A percentile compares a stretch with the other conserved stretches of the same genome.
Evolutionary conservation across 2,329 filamentous ascomycete genomes (phyloP).

Genomic region (Hypomyces perniciosus): DNA sequence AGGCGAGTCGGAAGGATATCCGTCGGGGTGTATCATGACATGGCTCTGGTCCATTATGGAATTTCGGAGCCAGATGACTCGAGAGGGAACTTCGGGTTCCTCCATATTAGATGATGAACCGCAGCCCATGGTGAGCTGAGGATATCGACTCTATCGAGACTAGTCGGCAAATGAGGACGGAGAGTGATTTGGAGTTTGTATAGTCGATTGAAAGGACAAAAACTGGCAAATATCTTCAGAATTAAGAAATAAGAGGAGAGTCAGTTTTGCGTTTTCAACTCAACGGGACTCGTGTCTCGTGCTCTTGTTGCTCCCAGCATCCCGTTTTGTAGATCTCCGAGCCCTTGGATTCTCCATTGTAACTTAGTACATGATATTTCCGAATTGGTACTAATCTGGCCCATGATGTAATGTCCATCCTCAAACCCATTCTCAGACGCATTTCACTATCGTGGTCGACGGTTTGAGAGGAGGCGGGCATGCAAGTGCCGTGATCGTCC

Average conservation of each 20-base stretch:
- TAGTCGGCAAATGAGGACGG: too few species aligned
- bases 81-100: neutral
- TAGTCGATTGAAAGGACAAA: too few species aligned
- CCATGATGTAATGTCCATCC: slow-evolving; percentile 1
- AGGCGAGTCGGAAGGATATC: slow-evolving; percentile 13
- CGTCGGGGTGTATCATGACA: slow-evolving; percentile 13
- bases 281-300: too few species aligned
- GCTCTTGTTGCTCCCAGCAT: neutral
- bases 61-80: slow-evolving; percentile 4
- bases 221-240: too few species aligned
- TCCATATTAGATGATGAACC: slow-evolving; percentile 3
- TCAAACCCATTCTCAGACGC: neutral
- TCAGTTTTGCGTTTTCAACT: too few species aligned
- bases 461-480: neutral
- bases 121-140: neutral
- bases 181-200: too few species aligned
- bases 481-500: neutral
- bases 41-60: slow-evolving; percentile 3
- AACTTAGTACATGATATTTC: neutral
- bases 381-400: neutral
- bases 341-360: too few species aligned
- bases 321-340: too few species aligned
- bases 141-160: neutral
- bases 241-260: neutral
- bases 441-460: neutral